Percentiles rank a stretch among this genome's conserved stretches.
phyloP scores from a whole-genome alignment of 768 basidiomycete species.

The Nevesoporus exiguus region DNA sequence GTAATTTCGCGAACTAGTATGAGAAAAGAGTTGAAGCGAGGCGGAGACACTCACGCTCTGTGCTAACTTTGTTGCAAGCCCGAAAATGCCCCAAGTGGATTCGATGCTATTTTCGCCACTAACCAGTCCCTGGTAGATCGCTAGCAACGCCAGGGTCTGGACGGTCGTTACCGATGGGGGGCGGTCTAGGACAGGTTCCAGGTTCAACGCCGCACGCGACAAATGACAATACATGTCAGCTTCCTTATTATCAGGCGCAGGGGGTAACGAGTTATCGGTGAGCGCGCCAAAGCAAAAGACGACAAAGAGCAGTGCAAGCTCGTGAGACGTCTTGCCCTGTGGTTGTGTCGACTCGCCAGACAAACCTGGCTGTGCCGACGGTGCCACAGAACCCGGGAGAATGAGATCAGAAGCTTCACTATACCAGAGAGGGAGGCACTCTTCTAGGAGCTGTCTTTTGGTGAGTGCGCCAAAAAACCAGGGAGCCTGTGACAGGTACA shows the following conservation, averaged over 20 bases:
- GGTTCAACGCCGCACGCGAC: slow-evolving; percentile 58
- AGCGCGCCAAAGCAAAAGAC: slow-evolving; percentile 62
- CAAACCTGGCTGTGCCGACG: slow-evolving; percentile 7
- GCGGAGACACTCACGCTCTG: slow-evolving; percentile 53
- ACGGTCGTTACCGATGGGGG: slow-evolving; percentile 71
- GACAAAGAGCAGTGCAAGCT: slow-evolving; percentile 60
- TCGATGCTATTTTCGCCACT: slow-evolving; percentile 70
- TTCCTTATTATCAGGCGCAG: slow-evolving; percentile 49
- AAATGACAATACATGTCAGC: slow-evolving; percentile 57
- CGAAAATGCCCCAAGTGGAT: slow-evolving; percentile 63
- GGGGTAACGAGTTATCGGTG: slow-evolving; percentile 50
- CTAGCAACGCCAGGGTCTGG: slow-evolving; percentile 63
- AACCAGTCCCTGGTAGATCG: slow-evolving; percentile 66
- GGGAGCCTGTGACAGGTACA: slow-evolving; percentile 73
- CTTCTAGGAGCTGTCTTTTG: slow-evolving; percentile 57
- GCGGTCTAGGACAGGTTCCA: slow-evolving; percentile 67
- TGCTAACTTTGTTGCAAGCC: slow-evolving; percentile 60
- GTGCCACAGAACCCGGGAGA: slow-evolving; percentile 25
- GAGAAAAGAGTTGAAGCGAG: neutral
- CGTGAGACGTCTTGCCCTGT: slow-evolving; percentile 44
- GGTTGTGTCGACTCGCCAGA: slow-evolving; percentile 7
- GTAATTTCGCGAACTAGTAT: slow-evolving; percentile 2
- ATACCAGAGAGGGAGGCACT: slow-evolving; percentile 65
- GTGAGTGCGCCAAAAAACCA: slow-evolving; percentile 80
- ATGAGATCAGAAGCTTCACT: slow-evolving; percentile 39